Conservation (phyloP, 2,329 filamentous ascomycete species). For the Colletotrichum salicis region DNA sequence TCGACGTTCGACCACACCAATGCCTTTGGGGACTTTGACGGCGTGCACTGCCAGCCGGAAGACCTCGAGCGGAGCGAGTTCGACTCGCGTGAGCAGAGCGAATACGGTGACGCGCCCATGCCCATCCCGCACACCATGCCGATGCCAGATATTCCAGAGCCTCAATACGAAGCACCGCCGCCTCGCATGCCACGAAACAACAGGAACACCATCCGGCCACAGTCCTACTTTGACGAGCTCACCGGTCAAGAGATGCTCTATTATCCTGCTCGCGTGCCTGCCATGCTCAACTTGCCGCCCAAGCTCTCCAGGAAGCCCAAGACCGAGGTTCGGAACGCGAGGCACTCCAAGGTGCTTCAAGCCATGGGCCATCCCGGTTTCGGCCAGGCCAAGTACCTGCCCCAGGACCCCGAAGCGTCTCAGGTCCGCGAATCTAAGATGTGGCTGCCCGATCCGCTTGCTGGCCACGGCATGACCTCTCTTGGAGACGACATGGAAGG, state of each 20-base stretch:
- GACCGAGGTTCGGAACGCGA: slow-evolving; percentile 71
- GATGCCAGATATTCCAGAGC: slow-evolving; percentile 37
- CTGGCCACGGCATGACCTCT: slow-evolving; percentile 36
- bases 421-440: slow-evolving; percentile 47
- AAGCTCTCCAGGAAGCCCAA: slow-evolving; percentile 82
- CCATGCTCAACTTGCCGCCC: slow-evolving; percentile 91
- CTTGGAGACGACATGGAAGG: background rate
- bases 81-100: slow-evolving; percentile 35
- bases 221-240: slow-evolving; percentile 70
- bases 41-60: slow-evolving; percentile 76
- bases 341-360: slow-evolving; percentile 78
- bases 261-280: slow-evolving; percentile 94
- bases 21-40: slow-evolving; percentile 84
- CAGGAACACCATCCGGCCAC: slow-evolving; percentile 52
- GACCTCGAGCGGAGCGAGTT: slow-evolving; percentile 39
- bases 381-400: slow-evolving; percentile 44
- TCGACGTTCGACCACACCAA: slow-evolving; percentile 63
- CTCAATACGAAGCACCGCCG: slow-evolving; percentile 34
- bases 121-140: slow-evolving; percentile 35
- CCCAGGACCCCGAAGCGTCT: slow-evolving; percentile 38
- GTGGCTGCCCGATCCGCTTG: slow-evolving; percentile 61
- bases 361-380: slow-evolving; percentile 55
- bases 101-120: background rate
- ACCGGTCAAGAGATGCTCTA: slow-evolving; percentile 87
- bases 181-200: slow-evolving; percentile 39